Evolutionary conservation across 192 early-diverging fungal species (phyloP), one percentile per base, ranked within the genome.

Genomic region (Diversispora eburnea): DNA sequence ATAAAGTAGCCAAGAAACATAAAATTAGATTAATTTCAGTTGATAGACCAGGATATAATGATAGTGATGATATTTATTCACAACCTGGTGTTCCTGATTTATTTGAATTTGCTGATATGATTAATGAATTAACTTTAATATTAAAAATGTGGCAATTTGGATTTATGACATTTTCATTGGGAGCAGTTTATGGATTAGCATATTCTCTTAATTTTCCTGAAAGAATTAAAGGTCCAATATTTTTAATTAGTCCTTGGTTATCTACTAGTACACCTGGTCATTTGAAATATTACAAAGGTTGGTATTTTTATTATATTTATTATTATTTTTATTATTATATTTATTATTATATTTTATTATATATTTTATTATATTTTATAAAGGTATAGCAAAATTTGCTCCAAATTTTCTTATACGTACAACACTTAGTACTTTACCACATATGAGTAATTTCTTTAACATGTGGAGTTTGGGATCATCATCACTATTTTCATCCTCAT

Each of bases 391-490:
- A 7, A 59, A 42, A 49, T 72, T 42, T 25, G 71, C 71, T 6
- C 71, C 71, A 57, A 72, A 61, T 72, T 72, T 72, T 39, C 39
- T 72, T 33, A 72, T 72, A 13, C 56, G 71, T 49, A 72, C 71
- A 1, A 72, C 71, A 62, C 45, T 72, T 7, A 62, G 43, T 12
- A 57, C 58, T 3, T 12, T 72, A 58, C 71, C 71, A 0, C 43
- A 54, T 9, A 61, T 72, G 71, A 49, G 3, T 20, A 72, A 51
- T 51, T 62, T 61, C 48, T 62, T 72, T 12, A 72, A 72, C 62
- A 47, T 61, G 25, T 72, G 71, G 71, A 55, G 48, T 9, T 33
- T 33, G 25, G 25, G 25, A 63, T 63, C 61, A n/a, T 17, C 61
- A 12, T 63, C 61, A 19, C n/a, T 41, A 8, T 42, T 13, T 9